Percentiles rank a stretch among this genome's conserved stretches.
Conservation (phyloP, 495 filamentous ascomycete species). For the Evansstolkia leycettana region DNA sequence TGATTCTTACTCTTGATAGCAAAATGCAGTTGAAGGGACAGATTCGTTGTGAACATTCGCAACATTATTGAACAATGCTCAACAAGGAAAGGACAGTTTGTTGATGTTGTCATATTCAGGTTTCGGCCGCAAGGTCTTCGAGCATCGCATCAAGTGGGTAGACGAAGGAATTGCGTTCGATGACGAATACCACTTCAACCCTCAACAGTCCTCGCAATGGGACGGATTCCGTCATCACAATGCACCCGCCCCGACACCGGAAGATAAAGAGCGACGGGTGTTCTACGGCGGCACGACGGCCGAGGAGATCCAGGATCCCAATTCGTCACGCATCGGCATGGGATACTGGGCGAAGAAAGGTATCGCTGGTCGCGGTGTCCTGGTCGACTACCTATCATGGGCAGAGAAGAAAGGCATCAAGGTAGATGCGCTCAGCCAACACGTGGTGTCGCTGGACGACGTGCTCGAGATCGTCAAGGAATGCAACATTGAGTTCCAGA, state of each 20-base stretch:
- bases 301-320: constrained; percentile 38
- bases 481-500: constrained; percentile 44
- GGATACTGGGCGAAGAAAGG: constrained; percentile 36
- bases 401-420: constrained; percentile 32
- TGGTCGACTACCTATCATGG: constrained; percentile 43
- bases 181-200: constrained; percentile 63
- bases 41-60: too few species aligned
- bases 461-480: constrained; percentile 38
- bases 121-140: constrained; percentile 43
- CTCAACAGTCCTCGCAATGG: constrained; percentile 68
- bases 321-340: constrained; percentile 39
- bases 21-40: too few species aligned
- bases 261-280: constrained; percentile 26
- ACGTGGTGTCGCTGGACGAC: constrained; percentile 46
- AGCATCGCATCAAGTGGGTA: constrained; percentile 43
- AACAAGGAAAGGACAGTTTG: too few species aligned
- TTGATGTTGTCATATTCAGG: constrained; percentile 16
- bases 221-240: constrained; percentile 58
- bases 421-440: constrained; percentile 44
- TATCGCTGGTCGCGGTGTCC: constrained; percentile 41
- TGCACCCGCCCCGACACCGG: constrained; percentile 19
- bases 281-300: constrained; percentile 42
- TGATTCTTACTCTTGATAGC: too few species aligned
- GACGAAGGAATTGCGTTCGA: constrained; percentile 41
- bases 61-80: constrained; percentile 2